Base-by-base conservation (phyloP, 2,329 filamentous ascomycete species). In the Fusarium anguioides region DNA sequence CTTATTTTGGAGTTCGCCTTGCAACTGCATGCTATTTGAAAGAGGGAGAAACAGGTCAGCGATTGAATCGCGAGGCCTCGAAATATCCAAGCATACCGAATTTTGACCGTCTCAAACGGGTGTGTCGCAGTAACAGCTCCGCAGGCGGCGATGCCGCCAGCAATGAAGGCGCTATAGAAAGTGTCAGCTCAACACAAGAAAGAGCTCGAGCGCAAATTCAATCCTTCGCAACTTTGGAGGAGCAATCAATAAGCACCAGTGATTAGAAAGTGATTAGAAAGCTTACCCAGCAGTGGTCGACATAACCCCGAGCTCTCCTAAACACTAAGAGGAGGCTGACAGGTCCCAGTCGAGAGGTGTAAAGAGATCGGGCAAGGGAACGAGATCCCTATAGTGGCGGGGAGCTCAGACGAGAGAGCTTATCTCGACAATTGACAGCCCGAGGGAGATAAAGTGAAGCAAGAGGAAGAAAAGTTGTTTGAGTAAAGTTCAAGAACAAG, bases 31-130 rank as follows among this genome's bases (percentile, higher is more conserved):
- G 75, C 93, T 94, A 31, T 26, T 31, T 27, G 27, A 45, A 26
- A 31, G 23, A 31, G 21, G 15, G 18, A n/a, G 11, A 12, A 10
- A 29, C 9, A 12, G 11, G 60, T 69, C 41, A 66, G 60, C n/a
- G n/a, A n/a, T n/a, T n/a, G n/a, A n/a, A n/a, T n/a, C n/a, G n/a
- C n/a, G n/a, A n/a, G n/a, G n/a, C n/a, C n/a, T n/a, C n/a, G n/a
- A n/a, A n/a, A n/a, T n/a, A 18, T 27, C 41, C 29, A 23, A 40
- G 71, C 84, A 76, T 84, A 94, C 91, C 94, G 92, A 77, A 98
- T 98, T 87, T 99, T 99, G 78, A 99, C 94, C 14, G 95, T 98
- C 82, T 99, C 96, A 82, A 98, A 98, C 57, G 94, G 94, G 81
- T 99, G 96, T 48, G 96, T 98, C 69, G 96, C 94, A 37, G 95